Percentiles rank a stretch among this genome's conserved stretches.
Evolutionary conservation across 1,139 yeast genomes (phyloP).

Genomic region (Magnusiomyces paraingens): DNA sequence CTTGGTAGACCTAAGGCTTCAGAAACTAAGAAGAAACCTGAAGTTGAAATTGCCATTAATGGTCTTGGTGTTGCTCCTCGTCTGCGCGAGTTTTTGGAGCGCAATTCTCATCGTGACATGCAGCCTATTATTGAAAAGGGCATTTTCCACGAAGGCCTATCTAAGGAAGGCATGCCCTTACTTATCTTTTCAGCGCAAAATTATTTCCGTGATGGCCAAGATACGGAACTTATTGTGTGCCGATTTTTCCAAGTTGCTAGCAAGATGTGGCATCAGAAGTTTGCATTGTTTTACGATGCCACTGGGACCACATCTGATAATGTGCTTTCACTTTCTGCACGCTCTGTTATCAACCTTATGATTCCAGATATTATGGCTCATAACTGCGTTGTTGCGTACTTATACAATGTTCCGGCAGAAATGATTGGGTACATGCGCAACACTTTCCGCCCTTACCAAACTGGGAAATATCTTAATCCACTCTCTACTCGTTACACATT

Average conservation of each 20-base stretch:
- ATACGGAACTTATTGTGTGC: constrained; percentile 52
- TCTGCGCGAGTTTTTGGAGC: constrained; percentile 68
- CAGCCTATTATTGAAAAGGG: constrained; percentile 41
- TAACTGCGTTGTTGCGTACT: constrained; percentile 53
- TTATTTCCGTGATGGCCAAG: constrained; percentile 40
- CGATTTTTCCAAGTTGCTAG: constrained; percentile 61
- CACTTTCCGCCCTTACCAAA: constrained; percentile 20
- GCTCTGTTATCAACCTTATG: constrained; percentile 20
- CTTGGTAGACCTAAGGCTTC: constrained; percentile 24
- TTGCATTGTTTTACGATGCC: constrained; percentile 59
- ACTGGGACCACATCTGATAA: constrained; percentile 48
- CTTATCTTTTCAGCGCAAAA: constrained; percentile 49
- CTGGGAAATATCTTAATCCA: constrained; percentile 25
- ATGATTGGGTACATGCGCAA: constrained; percentile 35
- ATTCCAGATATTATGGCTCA: constrained; percentile 44
- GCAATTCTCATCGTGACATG: constrained; percentile 51
- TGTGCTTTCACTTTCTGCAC: constrained; percentile 29
- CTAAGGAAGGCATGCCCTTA: constrained; percentile 68
- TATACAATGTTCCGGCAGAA: constrained; percentile 53
- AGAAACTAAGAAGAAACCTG: constrained; percentile 5
- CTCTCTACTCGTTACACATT: constrained; percentile 22
- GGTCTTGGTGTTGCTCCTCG: constrained; percentile 25
- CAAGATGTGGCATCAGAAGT: constrained; percentile 69
- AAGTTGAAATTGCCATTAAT: neutral
- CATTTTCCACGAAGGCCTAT: constrained; percentile 56